Evolutionary conservation across 306 rosid species (phyloP).

Genomic region (Herpetospermum pedunculosum): DNA sequence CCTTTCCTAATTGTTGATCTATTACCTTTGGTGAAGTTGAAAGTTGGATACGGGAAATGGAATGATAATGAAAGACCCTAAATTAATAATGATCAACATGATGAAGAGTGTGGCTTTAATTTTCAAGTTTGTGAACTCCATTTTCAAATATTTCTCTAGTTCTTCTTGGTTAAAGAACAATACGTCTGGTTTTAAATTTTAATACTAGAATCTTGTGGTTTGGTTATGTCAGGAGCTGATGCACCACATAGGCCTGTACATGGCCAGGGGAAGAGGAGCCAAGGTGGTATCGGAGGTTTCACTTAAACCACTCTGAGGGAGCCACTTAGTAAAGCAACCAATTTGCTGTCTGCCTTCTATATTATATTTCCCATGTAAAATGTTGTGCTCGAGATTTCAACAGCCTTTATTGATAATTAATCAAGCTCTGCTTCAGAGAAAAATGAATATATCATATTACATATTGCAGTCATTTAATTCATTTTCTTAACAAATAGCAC

Average conservation of each 20-base stretch:
- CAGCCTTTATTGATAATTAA: neutral
- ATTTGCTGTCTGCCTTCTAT: neutral
- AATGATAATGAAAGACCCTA: too few relatives aligned
- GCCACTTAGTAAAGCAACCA: neutral
- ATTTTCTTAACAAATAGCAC: neutral
- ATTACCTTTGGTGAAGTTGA: too few relatives aligned
- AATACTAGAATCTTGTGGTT: neutral
- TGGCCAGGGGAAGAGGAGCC: slow-evolving; percentile 82
- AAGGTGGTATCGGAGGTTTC: slow-evolving; percentile 66
- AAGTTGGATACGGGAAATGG: too few relatives aligned
- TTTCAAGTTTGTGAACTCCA: neutral
- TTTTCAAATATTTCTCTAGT: neutral
- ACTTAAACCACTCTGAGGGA: slow-evolving; percentile 16
- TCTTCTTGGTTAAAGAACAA: neutral
- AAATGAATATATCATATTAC: neutral
- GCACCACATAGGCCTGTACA: slow-evolving; percentile 88
- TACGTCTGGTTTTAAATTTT: neutral
- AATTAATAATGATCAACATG: neutral
- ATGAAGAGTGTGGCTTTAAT: neutral
- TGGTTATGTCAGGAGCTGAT: slow-evolving; percentile 41
- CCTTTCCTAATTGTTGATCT: too few relatives aligned
- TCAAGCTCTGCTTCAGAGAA: neutral
- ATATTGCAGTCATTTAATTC: neutral
- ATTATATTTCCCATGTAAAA: neutral
- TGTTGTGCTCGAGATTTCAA: neutral